These are phyloP conservation scores for Penicillium olsonii DNA, from an alignment of 2,329 filamentous ascomycete species.

Conservation along the genomic window DNA sequence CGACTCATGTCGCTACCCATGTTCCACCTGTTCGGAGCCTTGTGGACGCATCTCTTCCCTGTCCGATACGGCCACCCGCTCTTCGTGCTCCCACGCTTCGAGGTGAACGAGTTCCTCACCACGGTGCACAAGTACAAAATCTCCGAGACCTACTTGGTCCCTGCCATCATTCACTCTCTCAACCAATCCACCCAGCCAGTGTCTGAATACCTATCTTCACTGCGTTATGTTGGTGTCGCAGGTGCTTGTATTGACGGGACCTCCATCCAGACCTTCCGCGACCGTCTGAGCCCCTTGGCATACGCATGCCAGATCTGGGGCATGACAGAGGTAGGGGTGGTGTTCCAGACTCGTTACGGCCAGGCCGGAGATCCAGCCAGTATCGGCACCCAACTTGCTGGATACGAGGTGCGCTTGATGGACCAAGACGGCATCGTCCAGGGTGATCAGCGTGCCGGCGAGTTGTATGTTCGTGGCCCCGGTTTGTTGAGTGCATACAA, in stretches of 20 bases:
- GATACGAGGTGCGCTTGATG: constrained; percentile 41
- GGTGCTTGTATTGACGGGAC: constrained; percentile 51
- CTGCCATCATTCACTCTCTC: constrained; percentile 46
- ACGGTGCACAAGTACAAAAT: constrained; percentile 46
- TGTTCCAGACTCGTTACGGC: constrained; percentile 42
- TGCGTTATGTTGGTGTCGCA: constrained; percentile 50
- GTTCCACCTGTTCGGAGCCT: constrained; percentile 55
- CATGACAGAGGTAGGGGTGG: constrained; percentile 56
- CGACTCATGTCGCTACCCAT: constrained; percentile 54
- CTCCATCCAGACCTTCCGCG: constrained; percentile 44
- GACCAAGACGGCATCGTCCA: constrained; percentile 35
- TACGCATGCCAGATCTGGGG: constrained; percentile 54
- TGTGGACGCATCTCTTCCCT: constrained; percentile 50
- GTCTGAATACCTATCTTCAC: constrained; percentile 37
- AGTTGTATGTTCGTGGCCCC: constrained; percentile 44
- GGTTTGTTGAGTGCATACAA: constrained; percentile 42
- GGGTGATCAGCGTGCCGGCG: constrained; percentile 36
- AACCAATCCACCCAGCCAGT: constrained; percentile 31
- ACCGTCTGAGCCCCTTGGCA: constrained; percentile 43
- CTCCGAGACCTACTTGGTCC: constrained; percentile 52
- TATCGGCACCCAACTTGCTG: constrained; percentile 49
- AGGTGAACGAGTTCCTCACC: constrained; percentile 42
- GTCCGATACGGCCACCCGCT: constrained; percentile 49
- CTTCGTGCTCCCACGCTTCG: constrained; percentile 52
- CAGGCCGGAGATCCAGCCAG: constrained; percentile 48